Evolutionary conservation across 2,329 filamentous ascomycete species (phyloP), one percentile per base, ranked within the genome.

Genomic region (Paradendryphiella salina): DNA sequence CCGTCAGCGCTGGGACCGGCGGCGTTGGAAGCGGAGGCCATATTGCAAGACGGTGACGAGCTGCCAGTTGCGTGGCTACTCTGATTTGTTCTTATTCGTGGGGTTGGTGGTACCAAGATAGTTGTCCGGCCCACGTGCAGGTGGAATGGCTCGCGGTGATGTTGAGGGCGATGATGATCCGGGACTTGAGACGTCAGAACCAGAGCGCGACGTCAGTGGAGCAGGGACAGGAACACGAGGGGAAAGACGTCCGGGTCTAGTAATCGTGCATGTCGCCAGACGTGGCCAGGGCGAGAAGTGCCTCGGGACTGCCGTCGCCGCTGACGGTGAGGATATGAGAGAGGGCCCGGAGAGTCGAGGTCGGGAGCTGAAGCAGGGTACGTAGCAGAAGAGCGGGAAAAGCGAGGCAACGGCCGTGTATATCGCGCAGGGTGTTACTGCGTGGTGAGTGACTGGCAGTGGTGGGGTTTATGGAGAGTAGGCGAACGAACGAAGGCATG

Each of bases 1-100:
- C 61, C 55, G 51, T 70, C 64, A 52, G 56, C 41, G 56, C 59
- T 46, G 46, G 56, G 64, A 52, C 54, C 61, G 44, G 59, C 43
- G 23, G 63, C 59, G 11, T 52, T 52, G 26, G 68, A 65, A 29
- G 66, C 56, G 29, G 68, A 65, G 31, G 66, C 56, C 70, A 73
- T 73, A 55, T 42, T 61, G 63, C 44, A 49, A 42, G 35, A 48
- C 41, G 42, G 47, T 33, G 37, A 38, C 33, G 38, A 26, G 42
- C 21, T 21, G 33, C 10, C 36, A 28, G 13, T 11, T 28, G 2
- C n/a, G 17, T 14, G 10, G 33, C 29, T 32, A 6, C 14, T 21
- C 32, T 14, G 18, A 33, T 23, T 10, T 10, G 31, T 34, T 8
- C 32, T n/a, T 8, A 6, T 38, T 15, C 15, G 29, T 23, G 17